phyloP scores from a whole-genome alignment of 768 basidiomycete species.

The Russula sp. region DNA sequence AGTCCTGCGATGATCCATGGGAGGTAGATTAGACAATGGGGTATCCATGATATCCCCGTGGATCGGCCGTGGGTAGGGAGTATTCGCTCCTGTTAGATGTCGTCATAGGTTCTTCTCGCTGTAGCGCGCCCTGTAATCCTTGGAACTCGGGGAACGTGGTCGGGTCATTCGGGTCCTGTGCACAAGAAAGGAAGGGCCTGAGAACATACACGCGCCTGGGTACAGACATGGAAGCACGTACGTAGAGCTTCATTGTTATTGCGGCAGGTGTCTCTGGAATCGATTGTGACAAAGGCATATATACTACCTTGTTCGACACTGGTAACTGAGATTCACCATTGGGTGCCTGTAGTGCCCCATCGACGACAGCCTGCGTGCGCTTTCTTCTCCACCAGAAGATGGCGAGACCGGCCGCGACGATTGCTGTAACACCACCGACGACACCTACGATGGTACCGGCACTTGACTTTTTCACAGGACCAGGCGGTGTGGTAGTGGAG shows the following conservation, averaged over 20 bases:
- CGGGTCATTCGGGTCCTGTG: conserved; percentile 12
- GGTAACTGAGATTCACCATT: not conserved
- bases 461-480: not conserved
- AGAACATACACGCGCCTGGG: not conserved
- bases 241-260: conserved; percentile 4
- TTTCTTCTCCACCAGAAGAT: not conserved
- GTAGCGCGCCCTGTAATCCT: too few relatives aligned
- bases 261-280: not conserved
- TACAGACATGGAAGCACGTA: not conserved
- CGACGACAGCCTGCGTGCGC: not conserved
- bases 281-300: not conserved
- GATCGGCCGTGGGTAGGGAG: not conserved
- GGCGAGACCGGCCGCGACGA: not conserved
- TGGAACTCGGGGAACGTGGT: conserved; percentile 5
- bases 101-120: not conserved
- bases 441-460: not conserved
- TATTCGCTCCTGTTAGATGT: not conserved
- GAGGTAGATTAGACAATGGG: not conserved
- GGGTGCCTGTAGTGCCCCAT: not conserved
- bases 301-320: not conserved
- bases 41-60: not conserved
- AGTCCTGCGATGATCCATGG: not conserved
- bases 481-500: too few relatives aligned
- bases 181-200: not conserved
- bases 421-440: not conserved